Evolutionary conservation across 179 eudicot species (phyloP).

Genomic region (Vitellaria paradoxa): DNA sequence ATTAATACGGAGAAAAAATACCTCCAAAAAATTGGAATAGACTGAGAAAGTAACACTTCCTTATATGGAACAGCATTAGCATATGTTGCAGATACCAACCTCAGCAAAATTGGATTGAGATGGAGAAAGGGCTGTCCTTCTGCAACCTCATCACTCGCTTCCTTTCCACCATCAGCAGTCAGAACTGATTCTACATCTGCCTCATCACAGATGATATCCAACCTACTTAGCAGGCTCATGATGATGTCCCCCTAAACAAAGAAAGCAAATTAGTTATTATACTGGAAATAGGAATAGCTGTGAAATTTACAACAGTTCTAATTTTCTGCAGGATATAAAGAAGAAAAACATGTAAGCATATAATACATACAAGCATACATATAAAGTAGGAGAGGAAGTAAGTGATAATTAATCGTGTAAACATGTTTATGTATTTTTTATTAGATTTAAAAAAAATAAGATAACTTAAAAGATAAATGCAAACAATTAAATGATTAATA

Average conservation of each 20-base stretch:
- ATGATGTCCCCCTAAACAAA: conserved; percentile 70
- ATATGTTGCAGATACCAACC: conserved; percentile 39
- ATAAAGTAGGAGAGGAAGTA: too few species aligned
- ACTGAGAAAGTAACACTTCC: not conserved
- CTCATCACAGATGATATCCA: conserved; percentile 83
- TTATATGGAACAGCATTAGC: not conserved
- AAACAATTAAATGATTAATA: too few species aligned
- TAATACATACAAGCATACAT: not conserved
- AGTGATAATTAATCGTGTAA: too few species aligned
- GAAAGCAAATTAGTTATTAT: not conserved
- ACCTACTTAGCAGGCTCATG: conserved; percentile 64
- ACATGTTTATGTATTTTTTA: too few species aligned
- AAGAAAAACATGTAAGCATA: not conserved
- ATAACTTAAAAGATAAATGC: too few species aligned
- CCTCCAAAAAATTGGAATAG: not conserved
- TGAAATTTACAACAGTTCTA: not conserved
- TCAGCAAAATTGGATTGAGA: conserved; percentile 47
- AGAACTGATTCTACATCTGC: conserved; percentile 49
- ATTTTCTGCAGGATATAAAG: not conserved
- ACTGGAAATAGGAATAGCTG: too few species aligned
- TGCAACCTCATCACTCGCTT: conserved; percentile 30
- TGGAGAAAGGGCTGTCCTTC: conserved; percentile 34
- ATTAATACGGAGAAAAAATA: not conserved
- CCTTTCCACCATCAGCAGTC: conserved; percentile 34
- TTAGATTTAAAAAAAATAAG: too few species aligned